phyloP scores from a whole-genome alignment of 768 basidiomycete species.

The Mycena pura region DNA sequence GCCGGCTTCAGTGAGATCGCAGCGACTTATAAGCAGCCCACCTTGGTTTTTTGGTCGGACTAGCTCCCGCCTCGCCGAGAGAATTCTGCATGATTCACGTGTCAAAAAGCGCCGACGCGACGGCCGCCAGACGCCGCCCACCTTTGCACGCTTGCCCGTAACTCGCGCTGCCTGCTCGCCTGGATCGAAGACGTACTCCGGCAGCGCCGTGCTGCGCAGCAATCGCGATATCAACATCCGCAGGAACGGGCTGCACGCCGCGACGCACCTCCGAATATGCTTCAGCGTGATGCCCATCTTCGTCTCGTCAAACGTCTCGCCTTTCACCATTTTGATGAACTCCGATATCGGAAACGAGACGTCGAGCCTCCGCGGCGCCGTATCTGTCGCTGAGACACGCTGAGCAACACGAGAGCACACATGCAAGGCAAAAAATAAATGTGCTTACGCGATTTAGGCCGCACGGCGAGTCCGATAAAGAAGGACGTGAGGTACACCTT shows the following conservation, averaged over 20 bases:
- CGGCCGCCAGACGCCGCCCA: conserved; percentile 27
- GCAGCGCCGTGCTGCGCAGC: conserved; percentile 53
- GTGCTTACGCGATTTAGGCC: conserved; percentile 82
- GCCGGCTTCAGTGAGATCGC: neutral
- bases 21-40: neutral
- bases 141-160: conserved; percentile 61
- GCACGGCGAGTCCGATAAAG: conserved; percentile 94
- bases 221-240: neutral
- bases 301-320: conserved; percentile 71
- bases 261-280: conserved; percentile 48
- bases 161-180: conserved; percentile 63
- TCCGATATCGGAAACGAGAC: conserved; percentile 79
- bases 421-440: neutral
- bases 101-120: neutral
- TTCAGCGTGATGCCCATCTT: conserved; percentile 77
- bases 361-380: conserved; percentile 35
- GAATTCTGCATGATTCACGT: neutral
- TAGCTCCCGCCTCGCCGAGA: conserved; percentile 7
- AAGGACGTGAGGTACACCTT: conserved; percentile 93
- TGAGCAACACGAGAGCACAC: neutral
- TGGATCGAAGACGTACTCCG: conserved; percentile 66
- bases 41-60: conserved; percentile 16
- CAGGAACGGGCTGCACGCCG: neutral
- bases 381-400: neutral
- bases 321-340: conserved; percentile 74